These are phyloP conservation scores for Hypoxylon rubiginosum DNA, from an alignment of 2,329 filamentous ascomycete species.

Conservation along the genomic window DNA sequence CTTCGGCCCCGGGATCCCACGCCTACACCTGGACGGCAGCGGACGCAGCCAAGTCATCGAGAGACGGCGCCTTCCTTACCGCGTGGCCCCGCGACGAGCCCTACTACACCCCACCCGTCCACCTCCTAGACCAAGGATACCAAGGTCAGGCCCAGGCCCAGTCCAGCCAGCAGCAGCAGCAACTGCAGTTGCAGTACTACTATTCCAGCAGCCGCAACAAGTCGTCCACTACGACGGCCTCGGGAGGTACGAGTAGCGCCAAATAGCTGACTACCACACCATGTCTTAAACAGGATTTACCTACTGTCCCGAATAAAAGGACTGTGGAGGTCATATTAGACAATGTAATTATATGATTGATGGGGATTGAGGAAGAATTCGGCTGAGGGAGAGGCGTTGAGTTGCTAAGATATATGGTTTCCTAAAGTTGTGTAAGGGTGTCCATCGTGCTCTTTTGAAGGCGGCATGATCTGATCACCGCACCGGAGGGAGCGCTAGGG, in stretches of 20 bases:
- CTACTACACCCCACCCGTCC: constrained; percentile 23
- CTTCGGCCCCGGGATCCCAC: neutral
- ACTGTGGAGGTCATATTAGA: neutral
- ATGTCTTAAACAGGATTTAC: no score
- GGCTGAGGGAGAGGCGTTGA: neutral
- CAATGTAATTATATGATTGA: neutral
- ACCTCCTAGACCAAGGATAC: constrained; percentile 3
- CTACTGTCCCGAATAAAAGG: neutral
- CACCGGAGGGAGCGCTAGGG: no score
- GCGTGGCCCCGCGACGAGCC: constrained; percentile 38
- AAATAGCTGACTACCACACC: neutral
- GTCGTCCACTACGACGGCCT: neutral
- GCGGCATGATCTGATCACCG: no score
- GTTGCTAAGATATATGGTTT: neutral
- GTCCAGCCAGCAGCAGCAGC: constrained; percentile 1
- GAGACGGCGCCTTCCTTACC: constrained; percentile 35
- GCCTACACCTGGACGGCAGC: constrained; percentile 30
- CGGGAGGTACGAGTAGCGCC: constrained; percentile 1
- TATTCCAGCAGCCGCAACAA: neutral
- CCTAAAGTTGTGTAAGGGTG: no score
- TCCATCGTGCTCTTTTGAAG: no score
- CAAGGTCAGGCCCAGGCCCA: constrained; percentile 13
- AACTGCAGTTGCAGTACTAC: constrained; percentile 6
- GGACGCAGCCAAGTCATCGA: constrained; percentile 36
- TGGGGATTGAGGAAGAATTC: neutral